A percentile compares a stretch with the other conserved stretches of the same genome.
These are phyloP conservation scores for Cyphellophora europaea DNA, from an alignment of 2,329 filamentous ascomycete species.

Conservation along the genomic window DNA sequence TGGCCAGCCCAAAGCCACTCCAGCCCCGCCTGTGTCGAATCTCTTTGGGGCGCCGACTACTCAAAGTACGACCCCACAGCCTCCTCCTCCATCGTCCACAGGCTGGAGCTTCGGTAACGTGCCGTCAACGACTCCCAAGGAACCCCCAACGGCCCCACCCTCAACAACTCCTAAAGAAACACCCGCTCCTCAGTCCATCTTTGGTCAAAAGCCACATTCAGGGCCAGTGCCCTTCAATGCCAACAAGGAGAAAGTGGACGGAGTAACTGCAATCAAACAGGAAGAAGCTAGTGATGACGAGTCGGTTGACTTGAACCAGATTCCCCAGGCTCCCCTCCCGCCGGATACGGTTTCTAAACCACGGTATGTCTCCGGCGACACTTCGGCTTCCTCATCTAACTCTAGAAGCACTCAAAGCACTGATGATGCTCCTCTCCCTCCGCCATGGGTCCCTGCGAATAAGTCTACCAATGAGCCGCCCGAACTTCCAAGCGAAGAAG, in stretches of 20 bases:
- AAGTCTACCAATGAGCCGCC: slow-evolving; percentile 12
- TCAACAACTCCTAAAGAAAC: slow-evolving; percentile 20
- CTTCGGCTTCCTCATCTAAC: slow-evolving; percentile 35
- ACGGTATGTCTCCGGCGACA: slow-evolving; percentile 37
- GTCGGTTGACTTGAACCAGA: slow-evolving; percentile 22
- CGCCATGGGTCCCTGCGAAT: slow-evolving; percentile 20
- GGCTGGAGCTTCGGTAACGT: slow-evolving; percentile 13
- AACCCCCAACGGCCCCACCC: slow-evolving; percentile 2
- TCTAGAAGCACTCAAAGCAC: slow-evolving; percentile 29
- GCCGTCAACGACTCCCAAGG: slow-evolving; percentile 18
- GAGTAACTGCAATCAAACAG: slow-evolving; percentile 24
- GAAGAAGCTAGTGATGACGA: slow-evolving; percentile 24
- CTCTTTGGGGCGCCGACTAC: slow-evolving; percentile 25
- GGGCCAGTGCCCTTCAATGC: not conserved
- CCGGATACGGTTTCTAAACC: slow-evolving; percentile 39
- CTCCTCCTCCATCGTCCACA: slow-evolving; percentile 20
- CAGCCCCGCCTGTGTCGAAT: slow-evolving; percentile 24
- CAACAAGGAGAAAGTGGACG: slow-evolving; percentile 11
- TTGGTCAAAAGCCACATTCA: slow-evolving; percentile 8
- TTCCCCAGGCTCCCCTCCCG: slow-evolving; percentile 32
- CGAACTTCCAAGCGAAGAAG: slow-evolving; percentile 7
- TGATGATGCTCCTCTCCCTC: slow-evolving; percentile 22
- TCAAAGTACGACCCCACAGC: slow-evolving; percentile 15
- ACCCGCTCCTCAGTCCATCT: slow-evolving; percentile 14
- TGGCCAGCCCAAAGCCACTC: slow-evolving; percentile 16